Base-by-base conservation (phyloP, 768 basidiomycete genomes). In the Brasilioporus rufonigricans region DNA sequence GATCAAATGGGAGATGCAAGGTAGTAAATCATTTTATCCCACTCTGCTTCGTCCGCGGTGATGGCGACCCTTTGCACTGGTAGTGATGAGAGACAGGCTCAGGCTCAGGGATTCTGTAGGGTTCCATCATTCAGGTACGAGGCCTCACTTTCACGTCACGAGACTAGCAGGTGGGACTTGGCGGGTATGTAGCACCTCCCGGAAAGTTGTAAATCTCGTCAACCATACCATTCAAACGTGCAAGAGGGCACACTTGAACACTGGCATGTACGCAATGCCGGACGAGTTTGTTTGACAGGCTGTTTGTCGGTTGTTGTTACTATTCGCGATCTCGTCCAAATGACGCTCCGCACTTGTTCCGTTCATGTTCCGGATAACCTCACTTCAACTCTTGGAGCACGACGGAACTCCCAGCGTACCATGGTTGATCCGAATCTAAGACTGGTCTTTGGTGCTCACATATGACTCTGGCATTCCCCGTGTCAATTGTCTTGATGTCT, bases 1-100 rank as follows among this genome's bases (percentile, higher is more conserved):
- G 45, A 52, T 65, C 53, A 35, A 53, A 65, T 58, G 56, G 63
- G 65, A 64, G 60, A 51, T 21, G 1, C 27, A 33, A 43, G 46
- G 49, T 13, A 36, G 33, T 14, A 53, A 48, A 26, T 35, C 24
- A 32, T 50, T 33, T 38, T 44, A 19, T 41, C 38, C 27, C 23
- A 16, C 23, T n/a, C 49, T 35, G 33, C 50, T 65, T 60, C 55
- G 58, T 53, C 61, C 64, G 61, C 58, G 64, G 60, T 33, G 51
- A 61, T 61, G 48, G 39, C 36, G 44, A 43, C 18, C 43, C 32
- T 14, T 31, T 13, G 2, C 12, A n/a, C n/a, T n/a, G n/a, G n/a
- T n/a, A 44, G 7, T 39, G 50, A 51, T 35, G 45, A 41, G 38
- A 39, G 32, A 18, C 33, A 8, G n/a, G 16, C 19, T 40, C 27